Percentiles rank a stretch among this genome's conserved stretches.
Evolutionary conservation across 805 yeast species (phyloP).

Genomic region (Candida ortonii): DNA sequence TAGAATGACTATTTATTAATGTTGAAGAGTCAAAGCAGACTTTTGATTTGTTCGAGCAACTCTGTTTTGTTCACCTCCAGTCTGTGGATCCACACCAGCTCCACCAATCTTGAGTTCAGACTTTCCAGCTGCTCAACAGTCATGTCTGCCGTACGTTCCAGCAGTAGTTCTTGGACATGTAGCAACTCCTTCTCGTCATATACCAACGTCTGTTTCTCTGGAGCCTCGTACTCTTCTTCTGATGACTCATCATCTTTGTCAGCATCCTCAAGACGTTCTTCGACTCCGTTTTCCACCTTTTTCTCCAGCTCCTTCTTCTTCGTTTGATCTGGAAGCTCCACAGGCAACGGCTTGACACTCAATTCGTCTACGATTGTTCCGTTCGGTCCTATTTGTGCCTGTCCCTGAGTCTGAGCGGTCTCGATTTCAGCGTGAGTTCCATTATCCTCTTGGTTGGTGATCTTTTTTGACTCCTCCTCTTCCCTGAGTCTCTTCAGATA

Average conservation of each 20-base stretch:
- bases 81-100: conserved; percentile 69
- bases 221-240: conserved; percentile 25
- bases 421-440: conserved; percentile 7
- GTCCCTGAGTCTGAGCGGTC: conserved; percentile 15
- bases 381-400: conserved; percentile 19
- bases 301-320: conserved; percentile 13
- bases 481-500: conserved; percentile 36
- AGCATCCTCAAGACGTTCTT: conserved; percentile 8
- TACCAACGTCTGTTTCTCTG: conserved; percentile 24
- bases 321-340: conserved; percentile 14
- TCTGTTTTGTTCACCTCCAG: conserved; percentile 42
- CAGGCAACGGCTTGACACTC: conserved; percentile 15
- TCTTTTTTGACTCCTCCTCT: conserved; percentile 16
- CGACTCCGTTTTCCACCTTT: conserved; percentile 14
- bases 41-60: conserved; percentile 35
- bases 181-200: conserved; percentile 35
- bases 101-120: conserved; percentile 66
- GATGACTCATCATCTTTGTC: conserved; percentile 10
- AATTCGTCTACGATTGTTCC: conserved; percentile 3
- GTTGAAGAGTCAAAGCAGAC: too few relatives aligned
- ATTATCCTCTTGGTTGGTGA: conserved; percentile 8
- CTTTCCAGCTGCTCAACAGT: conserved; percentile 58
- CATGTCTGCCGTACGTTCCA: conserved; percentile 36
- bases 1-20: too few relatives aligned
- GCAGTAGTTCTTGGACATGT: conserved; percentile 33